Evolutionary conservation across 2,329 filamentous ascomycete genomes (phyloP).

Genomic region (Cladophialophora carrionii): DNA sequence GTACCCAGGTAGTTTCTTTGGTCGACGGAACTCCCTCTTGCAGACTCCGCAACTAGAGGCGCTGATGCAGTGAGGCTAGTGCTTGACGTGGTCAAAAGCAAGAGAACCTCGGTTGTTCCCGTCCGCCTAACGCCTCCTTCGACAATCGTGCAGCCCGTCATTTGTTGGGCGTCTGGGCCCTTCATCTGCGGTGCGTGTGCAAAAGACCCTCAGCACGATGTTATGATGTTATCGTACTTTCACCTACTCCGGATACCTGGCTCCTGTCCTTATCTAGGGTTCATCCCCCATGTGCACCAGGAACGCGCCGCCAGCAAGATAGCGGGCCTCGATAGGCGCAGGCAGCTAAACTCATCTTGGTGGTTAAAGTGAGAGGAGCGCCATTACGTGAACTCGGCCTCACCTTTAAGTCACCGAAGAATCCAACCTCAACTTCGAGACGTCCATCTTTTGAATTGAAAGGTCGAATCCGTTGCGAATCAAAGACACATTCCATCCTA

Average conservation of each 20-base stretch:
- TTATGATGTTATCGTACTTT: constrained; percentile 3
- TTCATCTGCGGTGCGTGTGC: neutral
- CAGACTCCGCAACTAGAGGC: constrained; percentile 3
- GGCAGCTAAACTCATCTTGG: constrained; percentile 11
- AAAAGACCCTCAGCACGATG: neutral
- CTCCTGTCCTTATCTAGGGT: constrained; percentile 8
- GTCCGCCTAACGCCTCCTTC: neutral
- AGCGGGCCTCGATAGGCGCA: neutral
- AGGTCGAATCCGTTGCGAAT: neutral
- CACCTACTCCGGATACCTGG: neutral
- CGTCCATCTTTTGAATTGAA: neutral
- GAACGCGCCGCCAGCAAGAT: neutral
- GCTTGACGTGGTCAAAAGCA: constrained; percentile 1
- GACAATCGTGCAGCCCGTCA: neutral
- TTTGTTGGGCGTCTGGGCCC: neutral
- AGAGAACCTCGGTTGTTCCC: constrained; percentile 9
- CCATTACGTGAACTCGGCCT: neutral
- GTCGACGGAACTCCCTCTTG: neutral
- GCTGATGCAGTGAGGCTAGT: neutral
- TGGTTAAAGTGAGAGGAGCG: constrained; percentile 2
- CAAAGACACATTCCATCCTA: neutral
- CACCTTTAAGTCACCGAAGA: neutral
- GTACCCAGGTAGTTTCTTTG: neutral
- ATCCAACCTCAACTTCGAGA: neutral
- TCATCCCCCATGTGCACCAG: neutral